Base-by-base conservation (phyloP, 139 green algal species). In the Chara braunii region DNA sequence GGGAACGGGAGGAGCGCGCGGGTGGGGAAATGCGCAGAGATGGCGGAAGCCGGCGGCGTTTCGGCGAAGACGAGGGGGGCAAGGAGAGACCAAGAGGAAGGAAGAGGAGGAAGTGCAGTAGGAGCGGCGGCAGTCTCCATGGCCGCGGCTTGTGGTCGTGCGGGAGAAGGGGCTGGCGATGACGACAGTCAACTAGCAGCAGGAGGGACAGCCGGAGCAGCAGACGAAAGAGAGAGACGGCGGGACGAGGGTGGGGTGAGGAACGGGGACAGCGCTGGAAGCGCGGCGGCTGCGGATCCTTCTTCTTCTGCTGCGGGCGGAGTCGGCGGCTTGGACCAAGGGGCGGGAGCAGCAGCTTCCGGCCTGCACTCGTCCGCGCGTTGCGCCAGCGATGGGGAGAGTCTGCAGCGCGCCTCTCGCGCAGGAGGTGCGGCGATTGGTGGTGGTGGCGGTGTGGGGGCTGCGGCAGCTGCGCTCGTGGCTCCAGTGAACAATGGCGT, bases 71-170 rank as follows among this genome's bases (percentile, higher is more conserved):
- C n/a, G n/a, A n/a, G n/a, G n/a, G n/a, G n/a, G n/a, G n/a, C n/a
- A n/a, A 62, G 53, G 8, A 32, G 36, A 62, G 53, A 32, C 29
- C 36, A 31, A 59, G 53, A 30, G 36, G 33, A 8, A 56, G 36
- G 29, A 62, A 29, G 53, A 6, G 34, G 29, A 62, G 34, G 53
- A 60, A 5, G 53, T 59, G 7, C 45, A 68, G 44, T 44, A 61
- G 32, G 43, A 68, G 22, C 3, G 28, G 5, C 24, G 32, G 2
- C 44, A n/a, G 1, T 28, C 30, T 7, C 61, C 29, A 23, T 45
- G 45, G 18, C 51, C 44, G 23, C 35, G 32, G 12, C n/a, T n/a
- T n/a, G n/a, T n/a, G n/a, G n/a, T n/a, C n/a, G n/a, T 60, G 70
- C 44, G 36, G 2, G 70, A 40, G 14, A 34, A 9, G 8, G 48